Percentiles rank a stretch among this genome's conserved stretches.
phyloP scores from a whole-genome alignment of 2,329 filamentous ascomycete species.

The Meredithiella fracta region DNA sequence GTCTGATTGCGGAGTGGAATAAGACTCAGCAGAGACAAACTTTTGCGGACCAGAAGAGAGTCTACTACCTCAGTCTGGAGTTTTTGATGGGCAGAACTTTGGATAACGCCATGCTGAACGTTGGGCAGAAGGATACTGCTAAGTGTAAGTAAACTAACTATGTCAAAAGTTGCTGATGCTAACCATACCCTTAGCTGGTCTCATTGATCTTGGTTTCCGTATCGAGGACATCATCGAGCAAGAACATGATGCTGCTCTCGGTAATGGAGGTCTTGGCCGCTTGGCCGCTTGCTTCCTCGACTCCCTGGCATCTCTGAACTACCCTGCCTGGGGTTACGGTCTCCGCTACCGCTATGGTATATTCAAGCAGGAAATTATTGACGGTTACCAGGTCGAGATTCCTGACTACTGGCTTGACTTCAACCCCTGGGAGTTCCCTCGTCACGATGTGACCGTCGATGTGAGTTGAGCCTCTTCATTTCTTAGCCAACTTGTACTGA shows the following conservation, averaged over 20 bases:
- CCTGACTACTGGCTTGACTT: constrained; percentile 99
- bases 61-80: constrained; percentile 95
- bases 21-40: constrained; percentile 95
- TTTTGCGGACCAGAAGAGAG: constrained; percentile 72
- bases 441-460: constrained; percentile 88
- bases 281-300: constrained; percentile 95
- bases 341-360: constrained; percentile 92
- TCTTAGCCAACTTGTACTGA: background rate
- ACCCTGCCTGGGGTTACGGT: constrained; percentile 93
- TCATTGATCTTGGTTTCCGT: constrained; percentile 80
- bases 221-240: constrained; percentile 91
- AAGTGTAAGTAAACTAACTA: constrained; percentile 39
- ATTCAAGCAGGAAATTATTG: constrained; percentile 98
- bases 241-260: constrained; percentile 89
- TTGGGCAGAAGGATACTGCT: constrained; percentile 72
- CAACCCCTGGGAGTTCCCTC: constrained; percentile 96
- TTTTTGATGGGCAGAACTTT: constrained; percentile 93
- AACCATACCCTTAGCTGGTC: constrained; percentile 43
- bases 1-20: constrained; percentile 91
- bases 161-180: constrained; percentile 17
- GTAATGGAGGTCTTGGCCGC: constrained; percentile 87
- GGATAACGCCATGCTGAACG: constrained; percentile 97
- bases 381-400: constrained; percentile 95
- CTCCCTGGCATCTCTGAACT: constrained; percentile 86
- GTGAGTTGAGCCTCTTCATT: constrained; percentile 25